Evolutionary conservation across 257 asterid species (phyloP), one percentile per base, ranked within the genome.

Genomic region (Nicotiana noctiflora): DNA sequence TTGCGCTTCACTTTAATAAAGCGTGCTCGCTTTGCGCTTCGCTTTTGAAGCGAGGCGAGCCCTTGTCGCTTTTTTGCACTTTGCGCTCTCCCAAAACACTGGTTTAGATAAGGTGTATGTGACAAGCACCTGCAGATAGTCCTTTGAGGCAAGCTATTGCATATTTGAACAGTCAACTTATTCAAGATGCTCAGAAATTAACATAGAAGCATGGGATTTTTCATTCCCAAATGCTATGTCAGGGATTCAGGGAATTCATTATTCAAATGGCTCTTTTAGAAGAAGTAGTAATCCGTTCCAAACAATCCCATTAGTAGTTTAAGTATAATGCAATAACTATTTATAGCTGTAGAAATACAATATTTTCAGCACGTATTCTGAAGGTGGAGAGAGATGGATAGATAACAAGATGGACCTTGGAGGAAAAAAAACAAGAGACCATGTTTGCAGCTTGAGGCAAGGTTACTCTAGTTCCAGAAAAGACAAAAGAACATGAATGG

Each of bases 381-480:
- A 74, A 18, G 23, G 62, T 56, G 62, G 62, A n/a, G 62, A 17
- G 62, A 6, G 62, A 56, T 18, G 62, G 62, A 56, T 56, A 11
- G 56, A 51, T 12, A 56, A 17, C 25, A 74, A 74, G 44, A 12
- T 8, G 17, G 49, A 46, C 49, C 61, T 61, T 49, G 7, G 56
- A 18, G 0, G 18, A 4, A 7, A 74, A 21, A 74, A 46, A 32
- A 74, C 77, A 21, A 49, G 79, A 25, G 44, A 49, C 61, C 40
- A 46, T 74, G 44, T 74, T 74, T 44, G 55, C 34, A 40, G 49
- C 49, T 40, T 8, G 40, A 74, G n/a, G 61, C 61, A 34, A 74
- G 79, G 44, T 25, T 74, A 74, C 79, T 74, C 44, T 49, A 74
- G 79, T 74, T 74, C 61, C 7, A 74, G 61, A 49, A 74, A 74